Evolutionary conservation across 2,329 filamentous ascomycete species (phyloP), one percentile per base, ranked within the genome.

Genomic region (Thelonectria rubi): DNA sequence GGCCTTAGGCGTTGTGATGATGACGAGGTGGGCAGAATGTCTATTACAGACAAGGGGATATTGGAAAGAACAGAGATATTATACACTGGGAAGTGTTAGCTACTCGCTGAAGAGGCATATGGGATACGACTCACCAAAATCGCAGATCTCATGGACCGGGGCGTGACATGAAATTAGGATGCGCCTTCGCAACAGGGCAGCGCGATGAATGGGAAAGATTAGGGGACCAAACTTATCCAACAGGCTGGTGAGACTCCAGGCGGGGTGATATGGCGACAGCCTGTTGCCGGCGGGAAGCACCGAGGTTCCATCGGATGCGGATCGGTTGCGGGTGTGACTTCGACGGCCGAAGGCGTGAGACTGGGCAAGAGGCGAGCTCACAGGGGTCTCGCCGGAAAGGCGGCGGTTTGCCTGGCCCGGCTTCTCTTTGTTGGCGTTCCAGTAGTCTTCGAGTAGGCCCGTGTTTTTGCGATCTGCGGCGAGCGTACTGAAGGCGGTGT

Each of bases 11-110:
- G 84, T 62, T 91, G 83, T 1, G 86, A 83, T 24, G 88, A 82
- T 3, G 86, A 83, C 24, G 83, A 82, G 1, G 85, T 75, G 18
- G 89, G 86, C n/a, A 97, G 81, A 14, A 90, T 79, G 53, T 93
- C 88, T 59, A 85, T 82, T 45, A 93, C 85, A 30, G 90, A 88
- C 39, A 89, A 83, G 26, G 95, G 93, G 45, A 98, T 90, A 69
- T 93, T 97, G 46, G 94, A 93, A 34, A 99, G 83, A 55, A 98
- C 85, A n/a, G 94, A 97, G 53, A 98, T 86, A 75, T 95, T 88
- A 78, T 98, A 99, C 64, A 98, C 95, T 94, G 53, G 21, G 63
- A 21, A 65, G 70, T 58, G 71, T 77, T 20, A 72, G 45, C 8
- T 17, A 12, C 14, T 32, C 18, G 10, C 2, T 7, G 20, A n/a